Percentiles rank a stretch among this genome's conserved stretches.
Evolutionary conservation across 2,329 filamentous ascomycete species (phyloP).

Genomic region (Blumeriella jaapii): DNA sequence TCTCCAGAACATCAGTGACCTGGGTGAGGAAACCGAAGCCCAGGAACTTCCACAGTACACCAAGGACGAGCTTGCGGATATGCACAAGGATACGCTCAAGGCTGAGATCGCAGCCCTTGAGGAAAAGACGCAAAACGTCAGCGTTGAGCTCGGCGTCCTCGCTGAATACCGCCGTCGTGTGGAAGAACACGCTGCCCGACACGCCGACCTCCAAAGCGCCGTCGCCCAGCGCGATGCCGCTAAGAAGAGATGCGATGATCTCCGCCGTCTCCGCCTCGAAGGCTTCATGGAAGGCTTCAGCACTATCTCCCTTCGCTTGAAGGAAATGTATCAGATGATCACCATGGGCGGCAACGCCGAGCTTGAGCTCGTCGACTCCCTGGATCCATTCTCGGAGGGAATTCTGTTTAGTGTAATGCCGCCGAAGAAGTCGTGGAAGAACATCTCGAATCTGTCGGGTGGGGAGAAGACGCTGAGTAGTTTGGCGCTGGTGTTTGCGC

Average conservation of each 20-base stretch:
- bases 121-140: constrained; percentile 72
- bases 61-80: constrained; percentile 53
- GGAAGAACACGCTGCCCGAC: constrained; percentile 69
- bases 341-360: constrained; percentile 99
- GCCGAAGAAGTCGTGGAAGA: constrained; percentile 99
- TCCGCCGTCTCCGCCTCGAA: constrained; percentile 79
- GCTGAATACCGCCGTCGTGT: constrained; percentile 79
- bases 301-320: constrained; percentile 83
- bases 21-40: constrained; percentile 42
- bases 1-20: constrained; percentile 69
- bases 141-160: constrained; percentile 80
- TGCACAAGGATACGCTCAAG: constrained; percentile 54
- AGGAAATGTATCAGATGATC: constrained; percentile 99
- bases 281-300: constrained; percentile 98
- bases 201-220: constrained; percentile 72
- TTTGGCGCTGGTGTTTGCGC: constrained; percentile 88
- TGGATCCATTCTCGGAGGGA: constrained; percentile 94
- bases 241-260: constrained; percentile 86
- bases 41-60: constrained; percentile 69
- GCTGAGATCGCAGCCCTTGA: constrained; percentile 54
- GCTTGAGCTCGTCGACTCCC: constrained; percentile 86
- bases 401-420: constrained; percentile 98
- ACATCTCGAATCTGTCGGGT: constrained; percentile 89
- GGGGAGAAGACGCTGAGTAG: constrained; percentile 95
- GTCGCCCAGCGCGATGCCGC: constrained; percentile 70